Base-by-base conservation (phyloP, 768 basidiomycete species). In the Trametes coccinea region DNA sequence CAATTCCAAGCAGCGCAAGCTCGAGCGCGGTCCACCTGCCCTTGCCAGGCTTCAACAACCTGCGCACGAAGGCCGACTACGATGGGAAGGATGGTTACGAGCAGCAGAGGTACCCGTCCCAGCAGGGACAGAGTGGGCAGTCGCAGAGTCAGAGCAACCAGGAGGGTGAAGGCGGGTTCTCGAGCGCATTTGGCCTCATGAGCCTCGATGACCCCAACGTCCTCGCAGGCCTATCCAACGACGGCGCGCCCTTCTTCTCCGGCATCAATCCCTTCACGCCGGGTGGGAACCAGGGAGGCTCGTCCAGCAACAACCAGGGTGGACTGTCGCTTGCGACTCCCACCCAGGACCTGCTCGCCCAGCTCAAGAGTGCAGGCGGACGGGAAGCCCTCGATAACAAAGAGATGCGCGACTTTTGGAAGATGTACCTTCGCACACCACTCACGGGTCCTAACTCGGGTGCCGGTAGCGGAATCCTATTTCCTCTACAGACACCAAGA, bases 351-450 rank as follows among this genome's bases (percentile, higher is more conserved):
- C 55, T 70, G 37, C 56, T 69, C 41, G 66, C 66, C 9, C 65
- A 64, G 46, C 58, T 68, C 33, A 72, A 68, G 60, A 70, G 66
- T 59, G 65, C 66, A 4, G 68, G 69, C 33, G 64, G 66, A 31
- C 65, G 67, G 22, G 69, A 68, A 27, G 61, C 59, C 40, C 13
- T 65, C 45, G 70, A 71, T 30, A 64, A 48, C 51, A 66, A 68
- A 61, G 86, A 90, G 65, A 68, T 90, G 69, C 77, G 80, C 50
- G 87, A 90, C 55, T 84, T 89, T 63, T 92, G 90, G 90, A 90
- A 80, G 72, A 78, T 84, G 64, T 92, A 87, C 67, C 79, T 92
- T 76, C 81, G 84, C 41, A 90, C 88, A 22, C 90, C 90, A 29
- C 70, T 86, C 47, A 73, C 75, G 16, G 78, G 76, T 0, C 72